These are phyloP conservation scores for Extremus antarcticus DNA, from an alignment of 495 filamentous ascomycete genomes.

Conservation along the genomic window DNA sequence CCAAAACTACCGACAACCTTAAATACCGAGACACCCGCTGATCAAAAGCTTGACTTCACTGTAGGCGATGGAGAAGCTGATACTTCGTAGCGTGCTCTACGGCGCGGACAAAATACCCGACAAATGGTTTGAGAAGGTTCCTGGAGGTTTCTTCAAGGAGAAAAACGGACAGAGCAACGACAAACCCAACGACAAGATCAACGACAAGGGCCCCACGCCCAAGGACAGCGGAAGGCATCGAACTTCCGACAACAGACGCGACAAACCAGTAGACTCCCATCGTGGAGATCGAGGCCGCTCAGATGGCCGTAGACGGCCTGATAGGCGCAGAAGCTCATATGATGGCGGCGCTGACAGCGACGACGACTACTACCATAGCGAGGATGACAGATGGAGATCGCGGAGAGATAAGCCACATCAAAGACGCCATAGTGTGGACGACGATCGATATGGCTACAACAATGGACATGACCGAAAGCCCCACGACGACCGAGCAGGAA, in stretches of 20 bases:
- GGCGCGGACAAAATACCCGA: slow-evolving; percentile 32
- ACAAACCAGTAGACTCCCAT: background rate
- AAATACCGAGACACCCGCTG: background rate
- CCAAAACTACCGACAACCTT: background rate
- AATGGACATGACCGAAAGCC: slow-evolving; percentile 4
- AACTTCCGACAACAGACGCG: slow-evolving; percentile 3
- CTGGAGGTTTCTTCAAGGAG: slow-evolving; percentile 29
- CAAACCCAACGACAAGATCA: background rate
- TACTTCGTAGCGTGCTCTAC: slow-evolving; percentile 19
- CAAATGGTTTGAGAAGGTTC: slow-evolving; percentile 26
- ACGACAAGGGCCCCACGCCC: background rate
- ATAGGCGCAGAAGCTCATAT: slow-evolving; percentile 9
- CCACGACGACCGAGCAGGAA: background rate
- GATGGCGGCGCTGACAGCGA: slow-evolving; percentile 7
- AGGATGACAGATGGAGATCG: slow-evolving; percentile 7
- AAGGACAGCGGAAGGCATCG: slow-evolving; percentile 2
- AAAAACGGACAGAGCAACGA: slow-evolving; percentile 4
- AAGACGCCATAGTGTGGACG: slow-evolving; percentile 1
- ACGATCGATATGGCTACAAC: slow-evolving; percentile 4
- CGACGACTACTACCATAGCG: slow-evolving; percentile 9
- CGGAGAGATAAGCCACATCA: slow-evolving; percentile 5
- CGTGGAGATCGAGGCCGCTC: slow-evolving; percentile 4
- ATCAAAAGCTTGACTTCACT: background rate
- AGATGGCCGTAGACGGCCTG: background rate
- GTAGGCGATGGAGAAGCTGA: slow-evolving; percentile 17